Conservation (phyloP, 1,284 basidiomycete species). For the Tetrapyrgos nigripes region DNA sequence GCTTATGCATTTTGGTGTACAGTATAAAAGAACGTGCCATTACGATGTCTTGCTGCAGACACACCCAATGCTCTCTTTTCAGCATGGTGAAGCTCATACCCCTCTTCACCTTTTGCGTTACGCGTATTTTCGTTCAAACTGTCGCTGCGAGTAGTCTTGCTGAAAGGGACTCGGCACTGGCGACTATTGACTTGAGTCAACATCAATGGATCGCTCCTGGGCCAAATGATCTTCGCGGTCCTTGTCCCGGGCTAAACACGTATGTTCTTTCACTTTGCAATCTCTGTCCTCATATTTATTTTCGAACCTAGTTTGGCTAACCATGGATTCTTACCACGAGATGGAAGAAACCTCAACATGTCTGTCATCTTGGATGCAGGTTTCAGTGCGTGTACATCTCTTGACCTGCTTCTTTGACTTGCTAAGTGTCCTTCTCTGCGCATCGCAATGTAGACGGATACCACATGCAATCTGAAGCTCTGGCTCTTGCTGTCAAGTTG, state of each 20-base stretch:
- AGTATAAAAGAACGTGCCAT: no score
- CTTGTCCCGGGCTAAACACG: constrained; percentile 7
- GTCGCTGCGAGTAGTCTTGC: no score
- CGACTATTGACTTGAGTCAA: background rate
- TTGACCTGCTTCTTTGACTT: background rate
- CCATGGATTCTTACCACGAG: constrained; percentile 25
- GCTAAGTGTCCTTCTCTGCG: no score
- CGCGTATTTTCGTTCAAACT: no score
- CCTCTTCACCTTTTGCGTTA: no score
- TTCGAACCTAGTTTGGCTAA: constrained; percentile 22
- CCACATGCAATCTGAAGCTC: constrained; percentile 18
- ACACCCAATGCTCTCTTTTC: no score
- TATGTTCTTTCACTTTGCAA: background rate
- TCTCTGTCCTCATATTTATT: background rate
- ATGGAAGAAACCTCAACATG: constrained; percentile 24
- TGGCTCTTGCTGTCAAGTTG: constrained; percentile 20
- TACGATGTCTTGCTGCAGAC: no score
- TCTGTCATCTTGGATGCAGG: constrained; percentile 15
- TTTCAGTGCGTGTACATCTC: constrained; percentile 8
- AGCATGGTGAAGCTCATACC: no score
- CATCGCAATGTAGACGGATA: constrained; percentile 20
- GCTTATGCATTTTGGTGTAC: no score
- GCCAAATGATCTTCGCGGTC: constrained; percentile 1
- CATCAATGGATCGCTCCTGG: constrained; percentile 8
- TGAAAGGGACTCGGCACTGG: no score